Evolutionary conservation across 345 rosid genomes (phyloP), one percentile per base, ranked within the genome.

Genomic region (Anastatica hierochuntica): DNA sequence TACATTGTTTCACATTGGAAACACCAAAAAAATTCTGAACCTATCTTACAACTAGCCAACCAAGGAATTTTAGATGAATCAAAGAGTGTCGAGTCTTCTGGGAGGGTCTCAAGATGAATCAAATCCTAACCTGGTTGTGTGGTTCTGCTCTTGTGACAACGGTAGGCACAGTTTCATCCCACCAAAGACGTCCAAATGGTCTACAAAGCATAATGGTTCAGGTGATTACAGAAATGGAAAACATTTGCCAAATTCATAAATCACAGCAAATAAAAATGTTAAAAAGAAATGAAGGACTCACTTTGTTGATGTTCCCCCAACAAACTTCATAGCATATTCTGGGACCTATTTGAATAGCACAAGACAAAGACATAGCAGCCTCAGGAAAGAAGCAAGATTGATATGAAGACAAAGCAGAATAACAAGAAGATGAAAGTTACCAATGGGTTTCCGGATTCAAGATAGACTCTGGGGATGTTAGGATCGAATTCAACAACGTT

Each of bases 111-210:
- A n/a, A n/a, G n/a, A n/a, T 41, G 11, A 15, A 23, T 3, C 7
- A 36, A 14, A 9, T 6, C 8, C 33, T 35, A 12, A 82, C 95
- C 81, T 82, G 89, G 43, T 83, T 83, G 15, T 89, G 97, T 0
- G 95, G 90, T 20, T 81, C 89, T 0, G 84, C 83, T 50, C 92
- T 51, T 1, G 94, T 83, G 4, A 89, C 83, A 8, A 85, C 97
- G 0, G 95, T 89, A 10, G 90, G 72, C 4, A 85, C 95, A 1
- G 78, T 89, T 43, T 83, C 90, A 50, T 89, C 95, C 97, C 88
- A 83, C 95, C 90, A 89, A 14, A 83, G 62, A 14, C 94, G 88
- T 35, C 72, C 97, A 43, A 89, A 89, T 0, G 90, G 89, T 49
- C 95, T 85, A 21, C 20, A 56, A 18, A 31, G 8, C 43, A 50